Percentiles rank a stretch among this genome's conserved stretches.
Conservation (phyloP, 2,329 filamentous ascomycete genomes). For the Aspergillus phoenicis region DNA sequence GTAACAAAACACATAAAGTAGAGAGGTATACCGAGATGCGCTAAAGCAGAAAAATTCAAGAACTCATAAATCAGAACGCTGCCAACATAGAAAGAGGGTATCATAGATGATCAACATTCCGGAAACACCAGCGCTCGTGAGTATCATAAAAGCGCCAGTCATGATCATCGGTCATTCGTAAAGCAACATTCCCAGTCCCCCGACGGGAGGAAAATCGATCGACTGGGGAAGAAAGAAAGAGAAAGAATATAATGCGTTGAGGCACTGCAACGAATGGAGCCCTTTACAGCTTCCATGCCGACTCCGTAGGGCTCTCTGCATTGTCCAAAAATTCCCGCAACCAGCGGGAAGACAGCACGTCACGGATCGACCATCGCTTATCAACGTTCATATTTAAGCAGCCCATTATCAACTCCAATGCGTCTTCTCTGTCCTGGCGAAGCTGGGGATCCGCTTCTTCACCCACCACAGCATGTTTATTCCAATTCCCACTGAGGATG, state of each 20-base stretch:
- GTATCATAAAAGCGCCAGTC: slow-evolving; percentile 21
- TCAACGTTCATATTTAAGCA: slow-evolving; percentile 61
- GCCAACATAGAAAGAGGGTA: slow-evolving; percentile 30
- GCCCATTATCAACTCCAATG: slow-evolving; percentile 59
- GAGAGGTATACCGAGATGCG: slow-evolving; percentile 12
- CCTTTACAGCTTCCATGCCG: slow-evolving; percentile 42
- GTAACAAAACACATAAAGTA: slow-evolving; percentile 5
- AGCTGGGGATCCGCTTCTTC: slow-evolving; percentile 41
- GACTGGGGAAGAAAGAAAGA: neutral
- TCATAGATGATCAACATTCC: slow-evolving; percentile 31
- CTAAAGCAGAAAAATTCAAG: neutral
- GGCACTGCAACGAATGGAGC: neutral
- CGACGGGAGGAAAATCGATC: neutral
- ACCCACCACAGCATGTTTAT: slow-evolving; percentile 52
- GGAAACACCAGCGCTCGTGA: slow-evolving; percentile 28
- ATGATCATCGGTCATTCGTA: slow-evolving; percentile 24
- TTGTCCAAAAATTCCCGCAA: slow-evolving; percentile 47
- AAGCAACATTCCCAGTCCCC: slow-evolving; percentile 1
- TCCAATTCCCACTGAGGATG: slow-evolving; percentile 63
- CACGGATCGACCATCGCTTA: slow-evolving; percentile 59
- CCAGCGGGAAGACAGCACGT: slow-evolving; percentile 60
- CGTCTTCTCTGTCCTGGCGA: slow-evolving; percentile 50
- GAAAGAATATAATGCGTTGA: neutral
- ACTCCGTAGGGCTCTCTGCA: slow-evolving; percentile 31
- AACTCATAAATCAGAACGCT: slow-evolving; percentile 3